Percentiles rank a stretch among this genome's conserved stretches.
These are phyloP conservation scores for Vanderwaltozyma tropicalis DNA, from an alignment of 805 yeast genomes.

Conservation along the genomic window DNA sequence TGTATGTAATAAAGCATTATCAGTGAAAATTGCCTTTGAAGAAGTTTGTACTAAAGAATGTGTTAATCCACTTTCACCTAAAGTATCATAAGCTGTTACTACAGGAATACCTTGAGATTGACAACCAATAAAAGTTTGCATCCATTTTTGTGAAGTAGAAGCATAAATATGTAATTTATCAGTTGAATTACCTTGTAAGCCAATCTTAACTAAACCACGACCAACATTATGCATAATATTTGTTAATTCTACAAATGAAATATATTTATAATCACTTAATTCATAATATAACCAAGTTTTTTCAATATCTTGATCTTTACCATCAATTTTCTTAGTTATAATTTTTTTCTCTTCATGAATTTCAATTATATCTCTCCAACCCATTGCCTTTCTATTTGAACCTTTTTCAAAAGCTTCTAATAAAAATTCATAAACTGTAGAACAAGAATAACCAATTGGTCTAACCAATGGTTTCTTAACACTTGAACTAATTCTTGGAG, in stretches of 20 bases:
- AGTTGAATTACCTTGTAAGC: slow-evolving; percentile 49
- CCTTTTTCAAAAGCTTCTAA: slow-evolving; percentile 52
- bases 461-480: slow-evolving; percentile 37
- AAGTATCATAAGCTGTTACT: slow-evolving; percentile 93
- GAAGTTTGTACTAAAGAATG: slow-evolving; percentile 80
- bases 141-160: slow-evolving; percentile 80
- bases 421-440: slow-evolving; percentile 61
- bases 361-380: slow-evolving; percentile 68
- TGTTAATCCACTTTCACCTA: slow-evolving; percentile 80
- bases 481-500: slow-evolving; percentile 61
- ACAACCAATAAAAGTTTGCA: slow-evolving; percentile 75
- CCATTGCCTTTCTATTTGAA: slow-evolving; percentile 45
- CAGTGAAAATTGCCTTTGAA: slow-evolving; percentile 72
- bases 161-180: slow-evolving; percentile 79
- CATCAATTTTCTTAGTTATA: slow-evolving; percentile 68
- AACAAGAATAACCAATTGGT: slow-evolving; percentile 56
- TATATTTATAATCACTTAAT: slow-evolving; percentile 57
- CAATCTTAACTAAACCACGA: slow-evolving; percentile 65
- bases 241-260: slow-evolving; percentile 49
- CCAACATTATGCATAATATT: slow-evolving; percentile 45
- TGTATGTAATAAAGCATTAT: slow-evolving; percentile 56
- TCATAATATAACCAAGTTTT: slow-evolving; percentile 87
- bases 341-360: slow-evolving; percentile 66
- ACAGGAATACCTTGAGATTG: slow-evolving; percentile 71
- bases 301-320: slow-evolving; percentile 57